Conservation (phyloP, 306 rosid genomes). For the Psophocarpus tetragonolobus region DNA sequence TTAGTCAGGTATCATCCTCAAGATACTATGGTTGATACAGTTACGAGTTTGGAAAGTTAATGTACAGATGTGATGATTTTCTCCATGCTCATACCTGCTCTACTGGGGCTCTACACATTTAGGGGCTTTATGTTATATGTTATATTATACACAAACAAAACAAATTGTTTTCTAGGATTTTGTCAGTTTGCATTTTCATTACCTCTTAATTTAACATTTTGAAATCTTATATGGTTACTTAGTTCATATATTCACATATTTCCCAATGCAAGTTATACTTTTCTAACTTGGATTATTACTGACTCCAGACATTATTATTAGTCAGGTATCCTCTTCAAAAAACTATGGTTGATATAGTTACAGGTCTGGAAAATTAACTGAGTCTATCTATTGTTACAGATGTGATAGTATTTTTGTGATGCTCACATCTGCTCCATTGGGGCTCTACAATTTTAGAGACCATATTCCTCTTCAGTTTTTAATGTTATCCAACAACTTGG, state of each 20-base stretch:
- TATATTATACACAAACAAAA: neutral
- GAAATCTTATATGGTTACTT: too few relatives aligned
- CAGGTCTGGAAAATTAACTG: slow-evolving; percentile 42
- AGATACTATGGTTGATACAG: slow-evolving; percentile 39
- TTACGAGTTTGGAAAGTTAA: slow-evolving; percentile 48
- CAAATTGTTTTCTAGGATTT: neutral
- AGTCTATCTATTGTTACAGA: slow-evolving; percentile 51
- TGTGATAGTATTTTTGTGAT: slow-evolving; percentile 30
- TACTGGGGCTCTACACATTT: slow-evolving; percentile 37
- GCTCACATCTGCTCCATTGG: slow-evolving; percentile 53
- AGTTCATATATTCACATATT: too few relatives aligned
- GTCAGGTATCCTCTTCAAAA: slow-evolving; percentile 54
- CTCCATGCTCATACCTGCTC: slow-evolving; percentile 44
- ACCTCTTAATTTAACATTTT: too few relatives aligned
- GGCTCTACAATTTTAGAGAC: slow-evolving; percentile 14
- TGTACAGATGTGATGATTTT: slow-evolving; percentile 37
- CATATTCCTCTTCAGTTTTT: neutral
- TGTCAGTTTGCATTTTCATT: neutral
- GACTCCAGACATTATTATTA: slow-evolving; percentile 52
- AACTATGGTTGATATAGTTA: slow-evolving; percentile 44
- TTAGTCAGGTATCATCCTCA: slow-evolving; percentile 63
- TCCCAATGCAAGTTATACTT: neutral
- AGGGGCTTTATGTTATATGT: neutral
- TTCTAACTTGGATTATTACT: neutral
- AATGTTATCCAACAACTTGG: neutral